phyloP scores from a whole-genome alignment of 768 basidiomycete genomes.

The Podaxis mareebaensis region DNA sequence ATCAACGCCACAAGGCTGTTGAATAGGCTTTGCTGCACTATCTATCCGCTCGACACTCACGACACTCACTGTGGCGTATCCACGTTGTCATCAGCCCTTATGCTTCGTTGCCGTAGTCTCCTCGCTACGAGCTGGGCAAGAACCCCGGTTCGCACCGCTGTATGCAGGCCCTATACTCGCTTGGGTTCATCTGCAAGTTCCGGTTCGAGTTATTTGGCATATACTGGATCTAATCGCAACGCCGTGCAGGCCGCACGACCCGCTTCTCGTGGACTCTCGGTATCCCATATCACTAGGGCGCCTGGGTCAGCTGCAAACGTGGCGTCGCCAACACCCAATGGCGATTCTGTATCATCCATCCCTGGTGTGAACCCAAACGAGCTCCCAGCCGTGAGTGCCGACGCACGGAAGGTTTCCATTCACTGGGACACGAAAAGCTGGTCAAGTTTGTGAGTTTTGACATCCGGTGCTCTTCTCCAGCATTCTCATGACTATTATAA shows the following conservation, averaged over 20 bases:
- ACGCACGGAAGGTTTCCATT: slow-evolving; percentile 62
- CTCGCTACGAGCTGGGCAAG: background rate
- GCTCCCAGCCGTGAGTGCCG: slow-evolving; percentile 54
- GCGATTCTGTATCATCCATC: slow-evolving; percentile 17
- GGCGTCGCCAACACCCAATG: slow-evolving; percentile 18
- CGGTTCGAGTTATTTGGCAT: background rate
- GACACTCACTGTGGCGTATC: background rate
- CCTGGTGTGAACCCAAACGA: slow-evolving; percentile 30
- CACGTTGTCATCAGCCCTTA: background rate
- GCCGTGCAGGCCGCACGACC: background rate
- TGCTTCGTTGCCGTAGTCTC: background rate
- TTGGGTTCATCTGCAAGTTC: background rate
- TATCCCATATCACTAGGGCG: slow-evolving; percentile 4
- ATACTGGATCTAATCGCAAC: background rate
- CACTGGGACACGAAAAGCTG: slow-evolving; percentile 72
- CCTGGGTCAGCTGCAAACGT: slow-evolving; percentile 26
- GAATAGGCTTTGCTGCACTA: background rate
- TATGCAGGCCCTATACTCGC: background rate
- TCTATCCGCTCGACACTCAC: background rate
- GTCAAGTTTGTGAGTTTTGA: slow-evolving; percentile 71
- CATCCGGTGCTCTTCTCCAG: background rate
- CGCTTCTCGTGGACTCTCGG: background rate
- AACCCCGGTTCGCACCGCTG: background rate
- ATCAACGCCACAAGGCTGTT: background rate
- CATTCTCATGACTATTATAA: background rate